A percentile compares a stretch with the other conserved stretches of the same genome.
These are phyloP conservation scores for Pythium brachiatum DNA, from an alignment of 352 stramenopile species.

Conservation along the genomic window DNA sequence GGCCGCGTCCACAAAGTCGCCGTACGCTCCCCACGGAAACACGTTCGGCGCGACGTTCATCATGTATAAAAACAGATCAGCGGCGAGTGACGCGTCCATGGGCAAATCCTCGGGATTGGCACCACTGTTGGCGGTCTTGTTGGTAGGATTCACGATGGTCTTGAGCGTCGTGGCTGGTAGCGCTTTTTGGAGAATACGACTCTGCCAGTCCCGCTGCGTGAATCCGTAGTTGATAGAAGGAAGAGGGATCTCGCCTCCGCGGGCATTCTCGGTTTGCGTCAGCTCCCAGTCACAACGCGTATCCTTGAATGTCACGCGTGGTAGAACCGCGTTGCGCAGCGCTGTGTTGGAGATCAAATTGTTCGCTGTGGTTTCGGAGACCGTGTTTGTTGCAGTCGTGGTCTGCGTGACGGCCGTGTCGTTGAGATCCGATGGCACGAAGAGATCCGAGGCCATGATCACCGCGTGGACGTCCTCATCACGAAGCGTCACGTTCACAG, in stretches of 20 bases:
- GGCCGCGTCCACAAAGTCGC: neutral
- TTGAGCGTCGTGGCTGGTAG: neutral
- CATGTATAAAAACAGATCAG: slow-evolving; percentile 5
- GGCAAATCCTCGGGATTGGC: neutral
- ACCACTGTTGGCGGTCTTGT: neutral
- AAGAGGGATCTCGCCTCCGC: neutral
- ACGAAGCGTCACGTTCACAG: slow-evolving; percentile 2
- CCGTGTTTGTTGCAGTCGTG: neutral
- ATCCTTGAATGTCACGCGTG: neutral
- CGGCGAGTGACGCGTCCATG: slow-evolving; percentile 2
- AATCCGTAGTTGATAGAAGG: neutral
- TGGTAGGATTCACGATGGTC: neutral
- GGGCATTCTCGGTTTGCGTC: neutral
- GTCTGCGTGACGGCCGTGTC: neutral
- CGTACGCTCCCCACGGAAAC: neutral
- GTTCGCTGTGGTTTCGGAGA: neutral
- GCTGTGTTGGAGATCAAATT: slow-evolving; percentile 8
- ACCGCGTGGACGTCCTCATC: neutral
- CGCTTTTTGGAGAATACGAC: neutral
- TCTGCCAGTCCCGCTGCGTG: slow-evolving; percentile 11
- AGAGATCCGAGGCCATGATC: slow-evolving; percentile 2
- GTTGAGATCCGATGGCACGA: neutral
- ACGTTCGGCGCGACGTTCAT: neutral
- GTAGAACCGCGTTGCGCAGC: slow-evolving; percentile 1
- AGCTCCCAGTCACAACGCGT: neutral